Evolutionary conservation across 2,329 filamentous ascomycete species (phyloP).

Genomic region (Colletotrichum graminicola): DNA sequence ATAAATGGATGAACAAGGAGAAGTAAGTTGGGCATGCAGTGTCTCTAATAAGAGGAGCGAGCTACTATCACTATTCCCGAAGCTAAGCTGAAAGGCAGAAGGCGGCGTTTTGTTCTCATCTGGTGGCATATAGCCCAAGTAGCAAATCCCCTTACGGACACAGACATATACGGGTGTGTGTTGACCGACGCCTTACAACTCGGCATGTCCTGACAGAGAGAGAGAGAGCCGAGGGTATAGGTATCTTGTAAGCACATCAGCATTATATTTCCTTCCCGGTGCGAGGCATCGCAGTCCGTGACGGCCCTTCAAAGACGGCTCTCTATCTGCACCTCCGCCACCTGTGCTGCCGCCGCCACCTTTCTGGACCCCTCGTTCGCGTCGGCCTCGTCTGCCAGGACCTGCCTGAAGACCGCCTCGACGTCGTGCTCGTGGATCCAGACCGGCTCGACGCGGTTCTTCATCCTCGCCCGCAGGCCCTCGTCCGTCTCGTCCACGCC

Average conservation of each 20-base stretch:
- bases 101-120: no score
- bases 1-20: not conserved
- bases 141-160: not conserved
- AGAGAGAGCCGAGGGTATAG: no score
- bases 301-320: conserved; percentile 18
- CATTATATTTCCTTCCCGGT: not conserved
- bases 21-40: no score
- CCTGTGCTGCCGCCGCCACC: not conserved
- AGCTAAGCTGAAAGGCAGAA: no score
- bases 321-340: conserved; percentile 13
- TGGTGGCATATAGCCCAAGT: no score
- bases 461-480: conserved; percentile 52
- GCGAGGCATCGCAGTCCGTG: not conserved
- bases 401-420: conserved; percentile 50
- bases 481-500: conserved; percentile 52
- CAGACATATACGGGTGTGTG: not conserved
- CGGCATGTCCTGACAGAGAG: not conserved
- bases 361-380: not conserved
- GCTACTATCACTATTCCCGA: no score
- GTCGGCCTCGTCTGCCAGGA: conserved; percentile 19
- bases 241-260: not conserved
- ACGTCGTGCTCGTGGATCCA: conserved; percentile 64
- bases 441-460: conserved; percentile 51
- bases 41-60: no score
- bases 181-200: not conserved